Evolutionary conservation across 176 grass and related monocot species (phyloP), one percentile per base, ranked within the genome.

Genomic region (Typha latifolia): DNA sequence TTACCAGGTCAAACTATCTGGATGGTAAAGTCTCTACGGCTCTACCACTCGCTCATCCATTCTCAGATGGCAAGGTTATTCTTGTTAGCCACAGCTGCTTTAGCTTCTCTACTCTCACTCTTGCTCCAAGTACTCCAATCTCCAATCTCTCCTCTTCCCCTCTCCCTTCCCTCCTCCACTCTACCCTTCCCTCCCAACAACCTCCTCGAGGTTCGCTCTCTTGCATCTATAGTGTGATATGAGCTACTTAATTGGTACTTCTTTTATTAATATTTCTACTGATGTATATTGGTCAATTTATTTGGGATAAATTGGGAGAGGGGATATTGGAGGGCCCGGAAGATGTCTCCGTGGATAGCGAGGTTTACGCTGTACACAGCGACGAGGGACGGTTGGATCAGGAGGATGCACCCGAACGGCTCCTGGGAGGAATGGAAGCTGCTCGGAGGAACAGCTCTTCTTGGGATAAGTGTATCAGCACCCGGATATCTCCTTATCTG

Each of bases 361-460:
- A 82, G 19, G 83, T 87, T n/a, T n/a, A 69, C 37, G 43, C 1
- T 85, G 63, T 88, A 85, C 74, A 91, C 91, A 6, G 79, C 80
- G 11, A 84, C 87, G 6, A 85, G 82, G 71, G 84, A 88, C 69
- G 91, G 87, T 8, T 96, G 91, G 91, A 43, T 96, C 15, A 78
- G 81, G 73, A 62, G 77, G 84, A 91, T 88, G 87, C 79, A 10
- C 20, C 66, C 73, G 9, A 85, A 88, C n/a, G 77, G 76, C 1
- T 64, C 82, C 12, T 84, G 84, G 84, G 91, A 96, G 74, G 72
- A 70, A 0, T 96, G 91, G 91, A 63, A 69, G 47, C 62, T 82
- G 69, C 70, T 84, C 23, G 87, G 87, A 47, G 87, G 87, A 10
- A 49, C 77, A 0, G 55, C 64, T 0, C 71, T 88, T 14, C 77